Evolutionary conservation across 176 grass and related monocot genomes (phyloP).

Genomic region (Ensete ventricosum): DNA sequence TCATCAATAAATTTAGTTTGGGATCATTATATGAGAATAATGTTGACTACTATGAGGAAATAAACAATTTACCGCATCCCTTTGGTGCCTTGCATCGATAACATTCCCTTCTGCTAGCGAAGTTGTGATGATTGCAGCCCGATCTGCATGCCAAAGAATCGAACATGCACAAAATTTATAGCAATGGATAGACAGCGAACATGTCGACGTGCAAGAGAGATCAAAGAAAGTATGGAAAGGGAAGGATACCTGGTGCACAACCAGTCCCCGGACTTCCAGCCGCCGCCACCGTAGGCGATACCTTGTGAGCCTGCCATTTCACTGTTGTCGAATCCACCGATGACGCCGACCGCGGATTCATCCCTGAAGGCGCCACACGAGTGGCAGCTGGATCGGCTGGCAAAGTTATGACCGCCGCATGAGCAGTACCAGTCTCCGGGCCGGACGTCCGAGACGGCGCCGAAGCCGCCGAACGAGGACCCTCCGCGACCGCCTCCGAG

Average conservation of each 20-base stretch:
- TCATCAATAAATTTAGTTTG: too few species aligned
- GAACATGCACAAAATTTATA: too few species aligned
- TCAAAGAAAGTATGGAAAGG: too few species aligned
- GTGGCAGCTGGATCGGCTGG: conserved; percentile 83
- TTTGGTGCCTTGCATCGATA: too few species aligned
- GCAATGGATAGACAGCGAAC: too few species aligned
- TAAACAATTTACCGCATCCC: too few species aligned
- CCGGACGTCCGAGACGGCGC: conserved; percentile 27
- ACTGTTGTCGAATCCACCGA: conserved; percentile 34
- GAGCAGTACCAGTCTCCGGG: conserved; percentile 89
- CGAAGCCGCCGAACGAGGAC: not conserved
- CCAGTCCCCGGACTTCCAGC: conserved; percentile 95
- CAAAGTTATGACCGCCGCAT: conserved; percentile 90
- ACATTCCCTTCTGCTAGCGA: too few species aligned
- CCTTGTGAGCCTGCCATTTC: conserved; percentile 44
- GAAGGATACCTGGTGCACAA: conserved; percentile 73
- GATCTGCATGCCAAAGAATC: too few species aligned
- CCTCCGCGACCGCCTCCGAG: not conserved
- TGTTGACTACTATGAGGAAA: too few species aligned
- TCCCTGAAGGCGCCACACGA: conserved; percentile 67
- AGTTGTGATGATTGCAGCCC: too few species aligned
- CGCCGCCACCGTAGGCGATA: conserved; percentile 14
- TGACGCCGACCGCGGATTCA: conserved; percentile 20
- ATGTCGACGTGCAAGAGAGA: too few species aligned
- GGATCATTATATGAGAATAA: too few species aligned